Base-by-base conservation (phyloP, 345 rosid species). In the Eucalyptus erythrocorys region DNA sequence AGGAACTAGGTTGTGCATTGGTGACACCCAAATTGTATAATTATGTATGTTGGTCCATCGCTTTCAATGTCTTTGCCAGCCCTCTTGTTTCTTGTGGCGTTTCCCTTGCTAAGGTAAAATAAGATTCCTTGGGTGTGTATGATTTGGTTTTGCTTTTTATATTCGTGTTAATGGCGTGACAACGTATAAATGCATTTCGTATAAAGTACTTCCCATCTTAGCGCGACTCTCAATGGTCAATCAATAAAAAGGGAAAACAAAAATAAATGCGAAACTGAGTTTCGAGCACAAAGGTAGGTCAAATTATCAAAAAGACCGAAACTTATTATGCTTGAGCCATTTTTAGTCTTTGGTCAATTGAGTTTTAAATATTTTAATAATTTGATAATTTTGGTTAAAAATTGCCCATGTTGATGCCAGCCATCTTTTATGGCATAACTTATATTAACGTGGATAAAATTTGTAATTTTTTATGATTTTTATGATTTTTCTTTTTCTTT, bases 361-460 rank as follows among this genome's bases (percentile, higher is more conserved):
- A 9, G 0, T 34, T 3, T 8, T 71, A 21, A 76, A 21, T 0
- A 1, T 76, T 76, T 76, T 40, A 13, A 40, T 2, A 2, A 76
- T 76, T 37, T 76, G 0, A 21, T 6, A 19, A 76, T 76, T 76
- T 76, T 40, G 0, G 5, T 22, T 0, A 3, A 3, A 71, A 37
- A 40, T 40, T 2, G 1, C 0, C 3, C 2, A 40, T 1, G 1
- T 10, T 7, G 0, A 51, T 0, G 4, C 24, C 2, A 3, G 0
- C 2, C 10, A 51, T 19, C 2, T 7, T 51, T 51, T 51, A 51
- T 51, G 9, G 0, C 57, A 51, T 0, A 4, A 51, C 1, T 19
- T 2, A 51, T 19, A 19, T 0, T 19, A 43, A 43, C 12, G n/a
- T 43, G 3, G 47, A 43, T 49, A 50, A 50, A 50, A 50, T 50